phyloP scores from a whole-genome alignment of 1,284 basidiomycete genomes.

The Rhodotorula sp. region DNA sequence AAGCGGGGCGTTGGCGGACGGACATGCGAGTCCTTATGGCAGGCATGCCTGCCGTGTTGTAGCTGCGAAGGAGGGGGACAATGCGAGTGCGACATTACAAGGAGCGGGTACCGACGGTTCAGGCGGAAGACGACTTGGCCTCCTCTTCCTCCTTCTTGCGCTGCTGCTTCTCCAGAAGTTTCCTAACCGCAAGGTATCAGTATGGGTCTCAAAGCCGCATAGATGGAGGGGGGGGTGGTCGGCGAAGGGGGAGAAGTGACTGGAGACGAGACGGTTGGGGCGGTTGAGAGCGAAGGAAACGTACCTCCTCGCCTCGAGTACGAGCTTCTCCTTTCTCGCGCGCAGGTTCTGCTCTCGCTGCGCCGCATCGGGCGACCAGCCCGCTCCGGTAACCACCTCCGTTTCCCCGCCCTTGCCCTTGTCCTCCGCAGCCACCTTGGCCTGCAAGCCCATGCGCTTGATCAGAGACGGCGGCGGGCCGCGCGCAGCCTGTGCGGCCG shows the following conservation, averaged over 20 bases:
- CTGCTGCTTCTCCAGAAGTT: neutral
- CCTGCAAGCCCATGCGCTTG: conserved; percentile 26
- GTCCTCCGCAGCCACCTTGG: neutral
- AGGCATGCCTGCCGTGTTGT: too few relatives aligned
- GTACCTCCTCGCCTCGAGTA: conserved; percentile 37
- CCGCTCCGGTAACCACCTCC: neutral
- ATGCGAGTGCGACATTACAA: neutral
- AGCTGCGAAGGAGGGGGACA: neutral
- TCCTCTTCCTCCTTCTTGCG: neutral
- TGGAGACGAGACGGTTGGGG: too few relatives aligned
- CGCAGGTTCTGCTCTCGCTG: conserved; percentile 34
- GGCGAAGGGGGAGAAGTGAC: too few relatives aligned
- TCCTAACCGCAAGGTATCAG: neutral
- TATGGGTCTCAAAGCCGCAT: neutral
- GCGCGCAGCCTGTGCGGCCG: neutral
- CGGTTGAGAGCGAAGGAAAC: neutral
- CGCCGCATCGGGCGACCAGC: conserved; percentile 22
- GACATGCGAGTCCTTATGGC: too few relatives aligned
- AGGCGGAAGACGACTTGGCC: neutral
- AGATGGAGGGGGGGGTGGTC: too few relatives aligned
- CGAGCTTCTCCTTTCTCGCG: conserved; percentile 37
- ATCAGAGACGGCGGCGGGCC: conserved; percentile 32
- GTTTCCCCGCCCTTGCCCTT: conserved; percentile 28
- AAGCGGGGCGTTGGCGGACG: too few relatives aligned
- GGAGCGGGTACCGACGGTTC: neutral